phyloP scores from a whole-genome alignment of 2,329 filamentous ascomycete genomes.

The Alternaria metachromatica region DNA sequence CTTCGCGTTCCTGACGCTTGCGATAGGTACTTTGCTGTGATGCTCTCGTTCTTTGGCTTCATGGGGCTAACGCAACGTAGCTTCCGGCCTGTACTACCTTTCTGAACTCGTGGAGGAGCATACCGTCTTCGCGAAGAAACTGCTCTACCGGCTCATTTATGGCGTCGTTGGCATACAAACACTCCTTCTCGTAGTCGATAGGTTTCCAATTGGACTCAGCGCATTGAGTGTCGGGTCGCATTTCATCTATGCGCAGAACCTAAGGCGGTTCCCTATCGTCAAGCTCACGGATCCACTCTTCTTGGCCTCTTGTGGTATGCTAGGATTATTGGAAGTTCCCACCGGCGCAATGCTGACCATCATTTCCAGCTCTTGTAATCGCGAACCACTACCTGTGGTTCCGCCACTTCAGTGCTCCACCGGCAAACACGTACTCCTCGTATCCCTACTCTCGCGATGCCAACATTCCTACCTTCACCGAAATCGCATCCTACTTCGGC shows the following conservation, averaged over 20 bases:
- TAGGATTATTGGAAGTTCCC: neutral
- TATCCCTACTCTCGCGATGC: slow-evolving; percentile 67
- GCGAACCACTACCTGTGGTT: slow-evolving; percentile 97
- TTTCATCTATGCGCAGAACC: slow-evolving; percentile 85
- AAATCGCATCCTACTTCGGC: slow-evolving; percentile 95
- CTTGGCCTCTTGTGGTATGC: slow-evolving; percentile 77
- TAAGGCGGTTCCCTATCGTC: slow-evolving; percentile 77
- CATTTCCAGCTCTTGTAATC: slow-evolving; percentile 72
- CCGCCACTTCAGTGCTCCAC: slow-evolving; percentile 77
- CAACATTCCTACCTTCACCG: slow-evolving; percentile 80
- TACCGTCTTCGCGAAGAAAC: slow-evolving; percentile 86
- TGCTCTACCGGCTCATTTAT: slow-evolving; percentile 88
- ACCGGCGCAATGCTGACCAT: slow-evolving; percentile 7
- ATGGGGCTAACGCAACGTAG: slow-evolving; percentile 53
- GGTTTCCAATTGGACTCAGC: slow-evolving; percentile 80
- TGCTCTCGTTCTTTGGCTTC: neutral
- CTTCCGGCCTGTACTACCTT: slow-evolving; percentile 97
- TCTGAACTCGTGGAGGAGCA: slow-evolving; percentile 98
- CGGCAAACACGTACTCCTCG: slow-evolving; percentile 61
- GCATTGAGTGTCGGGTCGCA: slow-evolving; percentile 80
- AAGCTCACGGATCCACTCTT: slow-evolving; percentile 89
- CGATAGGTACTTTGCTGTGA: slow-evolving; percentile 69
- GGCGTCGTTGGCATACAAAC: slow-evolving; percentile 75
- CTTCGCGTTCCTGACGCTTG: slow-evolving; percentile 92
- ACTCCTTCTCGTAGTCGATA: slow-evolving; percentile 79